Conservation (phyloP, 208 protist species). For the Leishmania braziliensis region DNA sequence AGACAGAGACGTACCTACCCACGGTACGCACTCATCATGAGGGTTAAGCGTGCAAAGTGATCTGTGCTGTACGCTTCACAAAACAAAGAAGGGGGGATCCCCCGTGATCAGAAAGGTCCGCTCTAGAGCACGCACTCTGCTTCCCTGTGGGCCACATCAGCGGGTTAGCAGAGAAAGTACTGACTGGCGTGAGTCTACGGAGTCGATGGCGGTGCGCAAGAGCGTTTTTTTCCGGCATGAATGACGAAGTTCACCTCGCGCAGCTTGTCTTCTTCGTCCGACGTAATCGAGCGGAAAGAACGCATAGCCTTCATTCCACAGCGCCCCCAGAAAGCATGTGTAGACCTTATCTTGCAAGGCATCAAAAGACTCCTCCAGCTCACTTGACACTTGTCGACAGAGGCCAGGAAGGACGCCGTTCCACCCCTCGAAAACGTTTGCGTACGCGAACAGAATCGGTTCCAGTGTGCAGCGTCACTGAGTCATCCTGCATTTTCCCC, state of each 20-base stretch:
- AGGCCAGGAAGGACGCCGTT: not conserved
- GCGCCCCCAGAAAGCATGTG: not conserved
- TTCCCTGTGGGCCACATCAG: not conserved
- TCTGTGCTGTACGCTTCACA: not conserved
- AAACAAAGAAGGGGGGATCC: not conserved
- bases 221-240: not conserved
- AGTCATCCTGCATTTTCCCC: not conserved
- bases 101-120: not conserved
- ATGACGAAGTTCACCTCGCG: not conserved
- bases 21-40: not conserved
- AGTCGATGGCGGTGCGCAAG: not conserved
- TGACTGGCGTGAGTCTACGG: not conserved
- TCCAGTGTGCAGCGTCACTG: not conserved
- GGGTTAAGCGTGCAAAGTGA: not conserved
- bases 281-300: not conserved
- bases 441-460: not conserved
- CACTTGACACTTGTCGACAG: not conserved
- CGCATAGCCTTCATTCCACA: not conserved
- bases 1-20: not conserved
- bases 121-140: not conserved
- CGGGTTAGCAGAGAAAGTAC: not conserved
- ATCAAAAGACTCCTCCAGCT: not conserved
- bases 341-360: not conserved
- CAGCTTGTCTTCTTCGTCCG: not conserved
- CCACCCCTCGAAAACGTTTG: not conserved